Base-by-base conservation (phyloP, 345 rosid genomes). In the Salix koriyanagi region DNA sequence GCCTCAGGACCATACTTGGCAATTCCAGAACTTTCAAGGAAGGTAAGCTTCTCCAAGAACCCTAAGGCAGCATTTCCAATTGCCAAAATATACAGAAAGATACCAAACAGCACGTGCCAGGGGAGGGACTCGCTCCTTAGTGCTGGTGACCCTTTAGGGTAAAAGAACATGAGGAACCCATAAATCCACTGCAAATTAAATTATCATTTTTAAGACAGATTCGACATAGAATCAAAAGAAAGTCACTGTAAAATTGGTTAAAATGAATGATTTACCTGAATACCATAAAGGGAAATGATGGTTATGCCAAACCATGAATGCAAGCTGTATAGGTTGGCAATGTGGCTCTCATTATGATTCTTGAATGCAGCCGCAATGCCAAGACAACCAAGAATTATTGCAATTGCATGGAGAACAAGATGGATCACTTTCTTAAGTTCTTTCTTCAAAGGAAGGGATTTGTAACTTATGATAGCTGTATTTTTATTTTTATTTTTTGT, bases 281-380 rank as follows among this genome's bases (percentile, higher is more conserved):
- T 74, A 70, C 79, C 99, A 64, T 96, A 96, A 34, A 96, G 96
- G 60, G 80, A 83, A 75, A 96, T 96, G 81, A 90, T 75, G 1
- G 79, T 80, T 12, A 96, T 90, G 11, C 99, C 99, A 65, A 96
- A 84, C 99, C 99, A 96, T 50, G 99, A 94, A 75, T 96, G 98
- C 69, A 96, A 79, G 78, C 99, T 96, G 85, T 96, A 96, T 62
- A 96, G 95, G 76, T 94, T 94, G 76, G 81, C 88, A 68, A 94
- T 92, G 25, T 82, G 37, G 23, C 93, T 91, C 82, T 94, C 98
- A 7, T 92, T 96, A 67, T 96, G 99, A 80, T 76, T 88, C 83
- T 90, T 96, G 90, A 96, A 96, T 5, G 97, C 99, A 6, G 97
- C 77, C 25, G 81, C 87, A 61, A 94, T 85, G 10, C 98, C 99